These are phyloP conservation scores for Stephanodiscus triporus DNA, from an alignment of 108 stramenopile species.

Conservation along the genomic window DNA sequence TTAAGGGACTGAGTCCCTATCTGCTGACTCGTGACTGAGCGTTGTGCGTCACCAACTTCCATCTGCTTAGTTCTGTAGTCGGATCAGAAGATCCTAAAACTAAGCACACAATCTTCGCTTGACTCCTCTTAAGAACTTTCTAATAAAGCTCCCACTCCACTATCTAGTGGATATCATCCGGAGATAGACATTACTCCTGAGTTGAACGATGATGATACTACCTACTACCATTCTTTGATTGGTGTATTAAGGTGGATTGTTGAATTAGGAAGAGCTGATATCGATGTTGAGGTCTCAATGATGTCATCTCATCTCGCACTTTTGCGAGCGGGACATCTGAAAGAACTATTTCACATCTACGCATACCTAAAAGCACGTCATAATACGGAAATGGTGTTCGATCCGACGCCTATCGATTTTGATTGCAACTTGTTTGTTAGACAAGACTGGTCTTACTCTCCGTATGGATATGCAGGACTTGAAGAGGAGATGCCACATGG, in stretches of 20 bases:
- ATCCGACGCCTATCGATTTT: conserved; percentile 2
- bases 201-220: background rate
- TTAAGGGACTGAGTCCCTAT: too few species aligned
- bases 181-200: conserved; percentile 2
- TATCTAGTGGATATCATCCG: background rate
- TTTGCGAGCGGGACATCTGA: too few species aligned
- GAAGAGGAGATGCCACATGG: conserved; percentile 4
- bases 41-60: too few species aligned
- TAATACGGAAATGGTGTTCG: conserved; percentile 8
- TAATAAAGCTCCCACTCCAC: background rate
- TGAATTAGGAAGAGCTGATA: background rate
- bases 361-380: conserved; percentile 6
- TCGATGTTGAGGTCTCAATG: conserved; percentile 3
- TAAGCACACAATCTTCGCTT: too few species aligned
- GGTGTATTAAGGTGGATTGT: conserved; percentile 3
- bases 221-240: conserved; percentile 3
- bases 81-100: too few species aligned
- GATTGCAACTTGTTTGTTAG: conserved; percentile 3
- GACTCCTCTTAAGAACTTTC: too few species aligned
- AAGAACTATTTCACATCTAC: background rate
- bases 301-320: conserved; percentile 5
- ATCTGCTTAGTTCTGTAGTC: too few species aligned
- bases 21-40: too few species aligned
- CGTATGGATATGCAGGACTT: conserved; percentile 2
- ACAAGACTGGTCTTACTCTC: conserved; percentile 10